Conservation (phyloP, 805 yeast genomes). For the Blastobotrys mokoenaii region DNA sequence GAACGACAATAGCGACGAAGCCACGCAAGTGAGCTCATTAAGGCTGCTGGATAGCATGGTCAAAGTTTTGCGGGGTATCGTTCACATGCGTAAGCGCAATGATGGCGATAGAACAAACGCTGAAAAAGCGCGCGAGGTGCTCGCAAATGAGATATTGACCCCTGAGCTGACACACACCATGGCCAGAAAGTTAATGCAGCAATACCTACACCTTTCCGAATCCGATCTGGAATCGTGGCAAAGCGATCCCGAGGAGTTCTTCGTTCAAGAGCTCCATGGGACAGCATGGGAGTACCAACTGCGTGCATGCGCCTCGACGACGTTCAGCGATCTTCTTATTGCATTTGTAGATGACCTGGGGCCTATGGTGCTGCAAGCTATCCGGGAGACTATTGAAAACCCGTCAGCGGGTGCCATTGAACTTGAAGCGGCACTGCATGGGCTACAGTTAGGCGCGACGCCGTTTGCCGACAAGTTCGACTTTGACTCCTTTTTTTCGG, state of each 20-base stretch:
- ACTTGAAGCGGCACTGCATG: constrained; percentile 74
- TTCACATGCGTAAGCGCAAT: constrained; percentile 46
- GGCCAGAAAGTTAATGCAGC: neutral
- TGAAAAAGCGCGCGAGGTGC: constrained; percentile 42
- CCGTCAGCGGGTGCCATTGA: constrained; percentile 43
- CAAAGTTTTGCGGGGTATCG: constrained; percentile 59
- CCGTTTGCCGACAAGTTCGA: constrained; percentile 59
- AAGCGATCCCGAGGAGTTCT: constrained; percentile 88
- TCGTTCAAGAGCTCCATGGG: constrained; percentile 72
- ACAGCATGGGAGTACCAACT: constrained; percentile 75
- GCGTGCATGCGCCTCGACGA: constrained; percentile 79
- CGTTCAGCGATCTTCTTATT: constrained; percentile 65
- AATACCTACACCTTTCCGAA: constrained; percentile 47
- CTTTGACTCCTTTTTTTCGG: constrained; percentile 51
- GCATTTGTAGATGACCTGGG: constrained; percentile 50
- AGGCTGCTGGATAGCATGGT: constrained; percentile 57
- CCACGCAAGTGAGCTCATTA: constrained; percentile 50
- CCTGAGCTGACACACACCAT: constrained; percentile 40
- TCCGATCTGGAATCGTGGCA: constrained; percentile 76
- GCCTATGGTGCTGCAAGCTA: constrained; percentile 47
- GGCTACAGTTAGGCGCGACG: constrained; percentile 70
- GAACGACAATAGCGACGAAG: constrained; percentile 60
- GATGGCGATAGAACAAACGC: constrained; percentile 60
- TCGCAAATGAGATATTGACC: constrained; percentile 51
- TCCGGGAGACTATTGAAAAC: constrained; percentile 34